These are phyloP conservation scores for Trichosporon asahii DNA, from an alignment of 1,284 basidiomycete genomes.

Conservation along the genomic window DNA sequence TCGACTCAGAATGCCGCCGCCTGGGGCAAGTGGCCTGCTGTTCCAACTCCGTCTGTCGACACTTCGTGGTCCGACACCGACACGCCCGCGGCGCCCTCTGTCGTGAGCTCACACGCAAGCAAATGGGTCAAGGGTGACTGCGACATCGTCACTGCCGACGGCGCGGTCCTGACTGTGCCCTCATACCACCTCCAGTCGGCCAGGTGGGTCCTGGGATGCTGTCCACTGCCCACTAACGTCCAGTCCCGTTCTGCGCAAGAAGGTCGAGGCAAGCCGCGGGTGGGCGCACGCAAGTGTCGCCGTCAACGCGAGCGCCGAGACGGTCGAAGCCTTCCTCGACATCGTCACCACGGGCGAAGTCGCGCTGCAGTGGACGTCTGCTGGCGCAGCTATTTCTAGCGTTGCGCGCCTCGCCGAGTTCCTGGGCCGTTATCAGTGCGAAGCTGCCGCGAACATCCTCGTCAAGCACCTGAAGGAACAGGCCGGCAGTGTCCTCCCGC, in stretches of 20 bases:
- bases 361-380: not conserved
- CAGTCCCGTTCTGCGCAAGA: not conserved
- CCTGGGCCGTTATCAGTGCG: not conserved
- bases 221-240: not conserved
- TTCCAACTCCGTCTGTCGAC: not conserved
- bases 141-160: not conserved
- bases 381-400: not conserved
- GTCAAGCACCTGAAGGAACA: not conserved
- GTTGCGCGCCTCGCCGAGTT: not conserved
- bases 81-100: not conserved
- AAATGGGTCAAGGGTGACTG: not conserved
- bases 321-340: not conserved
- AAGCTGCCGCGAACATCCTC: not conserved
- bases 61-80: not conserved
- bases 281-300: not conserved
- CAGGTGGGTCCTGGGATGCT: not conserved
- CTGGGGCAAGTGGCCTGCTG: not conserved
- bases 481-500: not conserved
- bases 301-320: not conserved
- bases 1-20: not conserved
- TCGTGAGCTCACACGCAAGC: not conserved
- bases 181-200: not conserved
- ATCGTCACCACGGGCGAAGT: not conserved
- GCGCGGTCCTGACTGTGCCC: not conserved
- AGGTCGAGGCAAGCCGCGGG: not conserved